Evolutionary conservation across 192 early-diverging fungal species (phyloP).

Genomic region (Linnemannia exigua): DNA sequence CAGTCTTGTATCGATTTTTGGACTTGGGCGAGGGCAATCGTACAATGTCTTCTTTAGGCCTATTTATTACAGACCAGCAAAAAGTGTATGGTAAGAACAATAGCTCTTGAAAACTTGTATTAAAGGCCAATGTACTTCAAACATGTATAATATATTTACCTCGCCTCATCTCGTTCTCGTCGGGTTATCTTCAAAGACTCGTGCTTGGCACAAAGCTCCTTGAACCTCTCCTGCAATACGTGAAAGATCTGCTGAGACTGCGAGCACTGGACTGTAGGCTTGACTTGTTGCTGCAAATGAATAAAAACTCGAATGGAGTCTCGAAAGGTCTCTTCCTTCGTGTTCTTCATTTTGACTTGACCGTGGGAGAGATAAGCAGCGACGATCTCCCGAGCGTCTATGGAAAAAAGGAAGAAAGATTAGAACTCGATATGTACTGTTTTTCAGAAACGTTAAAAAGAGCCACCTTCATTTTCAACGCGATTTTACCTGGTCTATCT

Average conservation of each 20-base stretch:
- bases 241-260: not conserved
- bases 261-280: not conserved
- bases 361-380: not conserved
- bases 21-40: too few species aligned
- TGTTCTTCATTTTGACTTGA: not conserved
- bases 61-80: too few species aligned
- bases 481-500: not conserved
- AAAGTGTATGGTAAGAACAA: too few species aligned
- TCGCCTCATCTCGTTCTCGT: not conserved
- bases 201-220: not conserved
- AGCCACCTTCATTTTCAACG: slow-evolving; percentile 6
- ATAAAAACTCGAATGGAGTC: slow-evolving; percentile 11
- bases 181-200: not conserved
- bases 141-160: too few species aligned
- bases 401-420: not conserved
- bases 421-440: not conserved
- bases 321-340: slow-evolving; percentile 1
- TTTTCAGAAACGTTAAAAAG: not conserved
- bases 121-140: too few species aligned
- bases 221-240: not conserved
- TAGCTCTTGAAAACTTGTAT: too few species aligned
- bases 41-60: too few species aligned
- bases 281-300: not conserved
- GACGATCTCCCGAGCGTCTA: not conserved
- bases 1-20: too few species aligned